Base-by-base conservation (phyloP, 768 basidiomycete genomes). In the Trametes punicea region DNA sequence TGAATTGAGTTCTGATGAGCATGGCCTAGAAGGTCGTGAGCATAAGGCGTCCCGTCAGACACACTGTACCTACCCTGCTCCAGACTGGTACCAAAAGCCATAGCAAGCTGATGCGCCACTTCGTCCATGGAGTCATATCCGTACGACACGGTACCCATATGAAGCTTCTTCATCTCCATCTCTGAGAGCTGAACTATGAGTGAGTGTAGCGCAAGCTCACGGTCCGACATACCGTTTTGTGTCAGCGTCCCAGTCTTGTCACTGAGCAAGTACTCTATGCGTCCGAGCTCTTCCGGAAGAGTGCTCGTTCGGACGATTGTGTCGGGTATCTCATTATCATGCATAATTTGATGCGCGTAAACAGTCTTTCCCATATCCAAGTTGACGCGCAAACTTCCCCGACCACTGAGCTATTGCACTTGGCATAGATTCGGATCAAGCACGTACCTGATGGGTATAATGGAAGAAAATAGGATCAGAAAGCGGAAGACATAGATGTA, bases 311-410 rank as follows among this genome's bases (percentile, higher is more conserved):
- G 81, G 7, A 98, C 97, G 59, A 98, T 97, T 4, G 97, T 97
- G 44, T 86, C 84, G 4, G 94, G 93, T 62, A 99, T 99, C 71
- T 98, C 93, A 41, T 64, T 67, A 73, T 98, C 97, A 48, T 83
- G 87, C 87, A 95, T 93, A 54, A 98, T 98, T 62, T 94, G 90
- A 39, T 90, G 87, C 0, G 93, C 94, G 64, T 99, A 99, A 39
- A 98, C 90, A 1, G 95, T 98, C 74, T 99, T 99, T 54, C 97
- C 97, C 95, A 99, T 98, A 70, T 99, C 97, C 50, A 99, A 80
- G 64, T 99, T 99, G 50, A 99, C 96, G n/a, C 97, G 90, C 52
- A 99, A 76, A 78, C 95, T 98, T 34, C 1, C 21, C n/a, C 10
- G 20, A 13, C 23, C 23, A 13, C 15, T 44, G 21, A 13, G 42